Base-by-base conservation (phyloP, 2,329 filamentous ascomycete species). In the Microsporum ferrugineum region DNA sequence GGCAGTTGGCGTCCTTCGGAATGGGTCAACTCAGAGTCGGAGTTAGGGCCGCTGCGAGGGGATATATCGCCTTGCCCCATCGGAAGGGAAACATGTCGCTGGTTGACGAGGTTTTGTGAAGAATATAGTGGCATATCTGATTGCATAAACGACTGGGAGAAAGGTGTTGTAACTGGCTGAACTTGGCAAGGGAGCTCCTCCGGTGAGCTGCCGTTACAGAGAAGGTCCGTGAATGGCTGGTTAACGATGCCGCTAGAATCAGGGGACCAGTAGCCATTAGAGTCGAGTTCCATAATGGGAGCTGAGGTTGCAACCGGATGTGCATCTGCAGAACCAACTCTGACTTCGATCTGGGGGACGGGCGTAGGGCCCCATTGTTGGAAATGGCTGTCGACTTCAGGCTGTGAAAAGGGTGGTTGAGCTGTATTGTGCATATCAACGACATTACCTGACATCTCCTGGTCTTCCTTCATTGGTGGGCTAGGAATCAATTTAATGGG, bases 1-100 rank as follows among this genome's bases (percentile, higher is more conserved):
- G 72, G 72, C 74, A 12, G 68, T 33, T 38, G 55, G 5, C 38
- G 33, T 39, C 55, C 29, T 59, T 55, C 12, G 23, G 41, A 14
- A 59, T 33, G 27, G 2, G 27, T 53, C 5, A 33, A 33, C 29
- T 53, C 49, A 31, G 49, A n/a, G 49, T 53, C 49, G 2, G 49
- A 53, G 31, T 14, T 53, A n/a, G 27, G 27, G 29, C 49, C 49
- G 12, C 27, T 53, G 23, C 49, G 8, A n/a, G 31, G 27, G 38
- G 12, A 61, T 36, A 45, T 38, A 23, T 47, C 43, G 14, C 38
- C 29, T 8, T 47, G 36, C 17, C 33, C 31, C 17, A 41, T 23
- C 17, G 27, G 29, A 23, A 58, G 36, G 36, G 38, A 47, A 47
- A 23, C 17, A 6, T 34, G 38, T 17, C 39, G 39, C 39, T 58